Conservation (phyloP, 2,329 filamentous ascomycete species). For the Biscogniauxia mediterranea region DNA sequence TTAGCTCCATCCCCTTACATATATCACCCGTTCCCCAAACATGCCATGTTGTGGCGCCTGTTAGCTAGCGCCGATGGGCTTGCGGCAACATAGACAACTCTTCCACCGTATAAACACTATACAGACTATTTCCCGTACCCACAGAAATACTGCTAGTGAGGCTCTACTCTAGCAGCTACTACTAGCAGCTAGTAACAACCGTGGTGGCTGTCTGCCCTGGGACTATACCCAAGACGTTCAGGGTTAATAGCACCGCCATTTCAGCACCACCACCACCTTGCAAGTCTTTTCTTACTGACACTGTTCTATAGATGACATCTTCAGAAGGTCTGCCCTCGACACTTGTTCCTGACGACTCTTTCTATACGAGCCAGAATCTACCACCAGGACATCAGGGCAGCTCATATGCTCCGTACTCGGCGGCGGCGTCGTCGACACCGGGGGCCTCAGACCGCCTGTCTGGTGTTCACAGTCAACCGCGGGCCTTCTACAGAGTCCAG, state of each 20-base stretch:
- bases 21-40: slow-evolving; percentile 7
- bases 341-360: slow-evolving; percentile 23
- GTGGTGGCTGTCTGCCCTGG: slow-evolving; percentile 8
- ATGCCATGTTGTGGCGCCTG: slow-evolving; percentile 11
- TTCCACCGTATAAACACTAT: not conserved
- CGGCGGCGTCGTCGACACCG: slow-evolving; percentile 11
- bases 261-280: not conserved
- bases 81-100: not conserved
- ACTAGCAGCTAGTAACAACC: slow-evolving; percentile 10
- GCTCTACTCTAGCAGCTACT: not conserved
- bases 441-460: slow-evolving; percentile 21
- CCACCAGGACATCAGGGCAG: slow-evolving; percentile 19
- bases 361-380: slow-evolving; percentile 21
- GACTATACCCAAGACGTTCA: slow-evolving; percentile 1
- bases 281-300: slow-evolving; percentile 14
- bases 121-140: not conserved
- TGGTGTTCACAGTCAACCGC: slow-evolving; percentile 22
- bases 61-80: slow-evolving; percentile 2
- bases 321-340: slow-evolving; percentile 23
- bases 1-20: slow-evolving; percentile 15
- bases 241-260: not conserved
- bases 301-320: slow-evolving; percentile 22
- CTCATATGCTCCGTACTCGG: slow-evolving; percentile 22
- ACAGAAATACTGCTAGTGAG: not conserved
- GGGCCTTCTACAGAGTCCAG: slow-evolving; percentile 21